Conservation (phyloP, 2,329 filamentous ascomycete species). For the Exophiala calicioides region DNA sequence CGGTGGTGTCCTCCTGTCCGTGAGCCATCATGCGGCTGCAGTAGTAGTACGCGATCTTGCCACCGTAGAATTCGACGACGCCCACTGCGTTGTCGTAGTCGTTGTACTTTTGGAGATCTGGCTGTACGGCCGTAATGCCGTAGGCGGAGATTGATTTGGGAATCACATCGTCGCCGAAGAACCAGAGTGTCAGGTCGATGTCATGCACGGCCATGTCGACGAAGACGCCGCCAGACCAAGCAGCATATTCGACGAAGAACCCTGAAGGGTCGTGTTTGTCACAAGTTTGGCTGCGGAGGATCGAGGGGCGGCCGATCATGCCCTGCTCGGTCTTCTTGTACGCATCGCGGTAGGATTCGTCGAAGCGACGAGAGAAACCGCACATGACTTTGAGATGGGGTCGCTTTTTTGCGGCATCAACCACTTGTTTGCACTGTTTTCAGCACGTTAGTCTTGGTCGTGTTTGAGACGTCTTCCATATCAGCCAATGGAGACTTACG, state of each 20-base stretch:
- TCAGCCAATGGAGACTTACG: no score
- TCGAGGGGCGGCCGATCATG: slow-evolving; percentile 60
- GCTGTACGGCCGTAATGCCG: slow-evolving; percentile 35
- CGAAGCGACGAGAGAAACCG: slow-evolving; percentile 67
- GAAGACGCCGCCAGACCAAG: slow-evolving; percentile 67
- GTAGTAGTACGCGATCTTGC: slow-evolving; percentile 39
- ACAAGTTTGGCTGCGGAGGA: slow-evolving; percentile 67
- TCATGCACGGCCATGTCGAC: slow-evolving; percentile 72
- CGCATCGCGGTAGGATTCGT: slow-evolving; percentile 64
- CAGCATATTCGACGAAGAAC: slow-evolving; percentile 69
- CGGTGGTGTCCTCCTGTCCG: slow-evolving; percentile 40
- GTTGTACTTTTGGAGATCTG: slow-evolving; percentile 36
- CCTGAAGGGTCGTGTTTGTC: slow-evolving; percentile 65
- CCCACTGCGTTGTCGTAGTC: slow-evolving; percentile 42
- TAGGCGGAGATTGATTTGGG: slow-evolving; percentile 38
- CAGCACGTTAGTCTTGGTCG: slow-evolving; percentile 47
- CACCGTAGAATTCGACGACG: slow-evolving; percentile 41
- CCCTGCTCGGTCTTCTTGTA: slow-evolving; percentile 55
- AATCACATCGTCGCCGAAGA: slow-evolving; percentile 51
- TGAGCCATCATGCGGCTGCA: slow-evolving; percentile 40
- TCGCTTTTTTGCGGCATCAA: slow-evolving; percentile 51
- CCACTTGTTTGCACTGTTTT: slow-evolving; percentile 53
- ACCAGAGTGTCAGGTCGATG: slow-evolving; percentile 66
- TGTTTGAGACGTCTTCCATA: slow-evolving; percentile 33
- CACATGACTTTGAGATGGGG: slow-evolving; percentile 67